Conservation (phyloP, 2,329 filamentous ascomycete genomes). For the Polychaeton citri region DNA sequence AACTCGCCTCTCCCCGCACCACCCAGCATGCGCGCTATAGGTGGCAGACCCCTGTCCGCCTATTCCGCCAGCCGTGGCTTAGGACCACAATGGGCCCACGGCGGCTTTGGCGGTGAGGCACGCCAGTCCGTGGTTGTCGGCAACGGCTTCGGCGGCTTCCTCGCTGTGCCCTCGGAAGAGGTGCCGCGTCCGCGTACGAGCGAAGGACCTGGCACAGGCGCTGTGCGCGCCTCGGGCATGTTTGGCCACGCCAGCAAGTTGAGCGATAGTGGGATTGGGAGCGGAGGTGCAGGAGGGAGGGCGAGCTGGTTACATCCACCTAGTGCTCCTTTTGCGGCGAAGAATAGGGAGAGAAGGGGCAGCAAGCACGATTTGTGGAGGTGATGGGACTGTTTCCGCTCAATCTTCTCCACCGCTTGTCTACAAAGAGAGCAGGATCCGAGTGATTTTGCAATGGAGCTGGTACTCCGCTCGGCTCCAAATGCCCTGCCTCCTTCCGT, state of each 20-base stretch:
- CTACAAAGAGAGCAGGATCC: no score
- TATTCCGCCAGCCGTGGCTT: conserved; percentile 33
- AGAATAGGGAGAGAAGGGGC: conserved; percentile 11
- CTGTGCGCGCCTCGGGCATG: conserved; percentile 3
- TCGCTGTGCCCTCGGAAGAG: conserved; percentile 47
- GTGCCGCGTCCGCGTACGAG: conserved; percentile 18
- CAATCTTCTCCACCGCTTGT: no score
- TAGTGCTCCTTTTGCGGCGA: neutral
- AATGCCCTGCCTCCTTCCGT: no score
- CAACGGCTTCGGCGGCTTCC: conserved; percentile 53
- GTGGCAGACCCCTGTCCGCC: conserved; percentile 31
- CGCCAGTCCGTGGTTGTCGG: conserved; percentile 51
- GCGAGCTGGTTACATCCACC: conserved; percentile 16
- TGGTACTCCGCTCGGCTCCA: no score
- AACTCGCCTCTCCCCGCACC: conserved; percentile 24
- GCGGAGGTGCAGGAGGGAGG: conserved; percentile 1
- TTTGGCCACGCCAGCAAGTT: conserved; percentile 6
- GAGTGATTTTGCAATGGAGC: no score
- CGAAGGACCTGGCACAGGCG: conserved; percentile 11
- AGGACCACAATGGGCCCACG: conserved; percentile 39
- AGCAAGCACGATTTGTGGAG: conserved; percentile 24
- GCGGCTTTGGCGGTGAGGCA: conserved; percentile 38
- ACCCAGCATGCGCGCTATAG: conserved; percentile 23
- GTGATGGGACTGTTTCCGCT: no score
- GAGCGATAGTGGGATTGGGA: conserved; percentile 3